Evolutionary conservation across 176 grass and related monocot species (phyloP).

Genomic region (Canna indica): DNA sequence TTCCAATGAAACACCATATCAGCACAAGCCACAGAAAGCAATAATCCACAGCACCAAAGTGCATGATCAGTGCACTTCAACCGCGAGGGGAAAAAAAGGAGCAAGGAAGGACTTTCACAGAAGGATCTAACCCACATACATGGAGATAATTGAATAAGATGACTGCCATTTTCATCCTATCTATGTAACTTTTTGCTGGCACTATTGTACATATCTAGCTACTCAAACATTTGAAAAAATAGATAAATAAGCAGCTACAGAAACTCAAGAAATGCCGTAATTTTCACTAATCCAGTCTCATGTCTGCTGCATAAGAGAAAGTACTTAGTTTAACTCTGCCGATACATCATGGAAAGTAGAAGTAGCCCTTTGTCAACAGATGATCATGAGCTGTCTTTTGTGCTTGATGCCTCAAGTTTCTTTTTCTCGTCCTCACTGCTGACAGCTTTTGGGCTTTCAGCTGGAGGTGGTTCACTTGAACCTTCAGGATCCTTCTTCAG

Average conservation of each 20-base stretch:
- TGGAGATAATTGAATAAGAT: neutral
- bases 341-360: neutral
- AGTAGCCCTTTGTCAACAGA: neutral
- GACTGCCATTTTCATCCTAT: neutral
- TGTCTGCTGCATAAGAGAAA: neutral
- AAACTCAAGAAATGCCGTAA: neutral
- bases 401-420: conserved; percentile 44
- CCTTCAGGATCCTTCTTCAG: conserved; percentile 49
- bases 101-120: too few relatives aligned
- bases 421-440: conserved; percentile 28
- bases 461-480: conserved; percentile 31
- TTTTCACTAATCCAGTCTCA: neutral
- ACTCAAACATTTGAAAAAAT: neutral
- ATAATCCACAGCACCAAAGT: too few relatives aligned
- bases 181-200: neutral
- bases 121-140: too few relatives aligned
- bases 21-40: too few relatives aligned
- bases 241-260: neutral
- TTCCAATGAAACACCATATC: too few relatives aligned
- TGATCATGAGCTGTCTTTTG: conserved; percentile 46
- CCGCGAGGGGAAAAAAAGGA: too few relatives aligned
- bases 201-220: neutral
- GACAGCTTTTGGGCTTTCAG: conserved; percentile 16
- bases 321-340: neutral
- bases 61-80: too few relatives aligned